A percentile compares a stretch with the other conserved stretches of the same genome.
phyloP scores from a whole-genome alignment of 2,329 filamentous ascomycete genomes.

The Anisogramma anomala region DNA sequence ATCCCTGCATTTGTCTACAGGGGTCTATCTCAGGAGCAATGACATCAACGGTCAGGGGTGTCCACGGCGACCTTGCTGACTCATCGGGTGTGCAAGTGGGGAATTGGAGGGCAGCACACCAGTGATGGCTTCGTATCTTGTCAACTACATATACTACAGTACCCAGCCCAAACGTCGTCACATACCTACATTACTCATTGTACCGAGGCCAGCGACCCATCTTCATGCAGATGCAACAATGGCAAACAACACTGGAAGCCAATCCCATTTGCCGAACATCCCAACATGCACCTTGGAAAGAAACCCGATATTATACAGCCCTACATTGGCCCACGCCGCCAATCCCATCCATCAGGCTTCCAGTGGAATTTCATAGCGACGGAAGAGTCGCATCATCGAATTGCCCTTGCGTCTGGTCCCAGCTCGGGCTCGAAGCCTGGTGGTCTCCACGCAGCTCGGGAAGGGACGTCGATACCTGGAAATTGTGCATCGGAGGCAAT shows the following conservation, averaged over 20 bases:
- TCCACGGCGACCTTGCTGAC: no score
- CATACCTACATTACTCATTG: no score
- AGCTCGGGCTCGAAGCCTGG: not conserved
- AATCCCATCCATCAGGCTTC: not conserved
- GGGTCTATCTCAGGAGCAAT: no score
- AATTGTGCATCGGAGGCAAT: not conserved
- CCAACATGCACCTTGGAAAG: constrained; percentile 1
- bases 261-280: not conserved
- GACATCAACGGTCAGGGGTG: no score
- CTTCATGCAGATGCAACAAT: no score
- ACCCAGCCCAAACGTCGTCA: no score
- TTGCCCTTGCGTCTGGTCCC: not conserved
- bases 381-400: not conserved
- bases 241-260: not conserved
- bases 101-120: no score
- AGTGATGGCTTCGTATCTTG: not conserved
- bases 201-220: no score
- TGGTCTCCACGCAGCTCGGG: not conserved
- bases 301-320: no score
- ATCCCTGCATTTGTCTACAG: no score
- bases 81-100: no score
- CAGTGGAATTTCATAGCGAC: not conserved
- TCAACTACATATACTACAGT: not conserved
- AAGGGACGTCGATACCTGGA: not conserved
- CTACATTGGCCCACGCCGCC: not conserved